Evolutionary conservation across 805 yeast species (phyloP).

Genomic region (Saccharomycopsis babjevae): DNA sequence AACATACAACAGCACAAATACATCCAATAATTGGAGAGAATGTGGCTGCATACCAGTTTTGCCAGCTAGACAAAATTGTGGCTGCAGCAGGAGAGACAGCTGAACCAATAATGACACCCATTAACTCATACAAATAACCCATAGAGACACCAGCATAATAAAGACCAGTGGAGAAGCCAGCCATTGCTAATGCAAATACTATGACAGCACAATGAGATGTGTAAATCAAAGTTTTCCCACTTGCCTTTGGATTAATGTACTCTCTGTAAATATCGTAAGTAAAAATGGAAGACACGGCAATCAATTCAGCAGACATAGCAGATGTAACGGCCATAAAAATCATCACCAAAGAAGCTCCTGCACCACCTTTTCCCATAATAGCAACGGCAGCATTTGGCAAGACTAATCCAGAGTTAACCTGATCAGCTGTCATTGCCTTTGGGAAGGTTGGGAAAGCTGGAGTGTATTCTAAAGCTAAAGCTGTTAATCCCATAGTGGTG

Average conservation of each 20-base stretch:
- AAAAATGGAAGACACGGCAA: conserved; percentile 76
- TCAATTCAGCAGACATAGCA: conserved; percentile 85
- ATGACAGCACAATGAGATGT: conserved; percentile 62
- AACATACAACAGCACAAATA: conserved; percentile 57
- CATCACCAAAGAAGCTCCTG: conserved; percentile 67
- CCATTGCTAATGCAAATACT: conserved; percentile 52
- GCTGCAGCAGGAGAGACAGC: conserved; percentile 73
- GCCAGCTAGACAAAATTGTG: conserved; percentile 53
- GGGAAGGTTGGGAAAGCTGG: conserved; percentile 80
- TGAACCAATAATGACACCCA: conserved; percentile 84
- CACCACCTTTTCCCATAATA: conserved; percentile 79
- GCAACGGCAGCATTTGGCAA: conserved; percentile 65
- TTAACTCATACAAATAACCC: conserved; percentile 79
- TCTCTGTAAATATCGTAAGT: conserved; percentile 80
- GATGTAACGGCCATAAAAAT: conserved; percentile 90
- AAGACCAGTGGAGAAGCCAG: conserved; percentile 75
- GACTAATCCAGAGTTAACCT: conserved; percentile 74
- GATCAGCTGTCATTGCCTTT: conserved; percentile 47
- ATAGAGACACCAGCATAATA: conserved; percentile 73
- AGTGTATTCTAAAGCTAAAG: conserved; percentile 57
- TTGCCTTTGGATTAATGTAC: conserved; percentile 68
- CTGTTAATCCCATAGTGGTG: conserved; percentile 81
- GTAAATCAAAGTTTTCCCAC: conserved; percentile 59
- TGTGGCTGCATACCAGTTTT: conserved; percentile 60
- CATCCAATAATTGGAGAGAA: conserved; percentile 75